Evolutionary conservation across 2,329 filamentous ascomycete species (phyloP), one percentile per base, ranked within the genome.

Genomic region (Fusarium irregulare): DNA sequence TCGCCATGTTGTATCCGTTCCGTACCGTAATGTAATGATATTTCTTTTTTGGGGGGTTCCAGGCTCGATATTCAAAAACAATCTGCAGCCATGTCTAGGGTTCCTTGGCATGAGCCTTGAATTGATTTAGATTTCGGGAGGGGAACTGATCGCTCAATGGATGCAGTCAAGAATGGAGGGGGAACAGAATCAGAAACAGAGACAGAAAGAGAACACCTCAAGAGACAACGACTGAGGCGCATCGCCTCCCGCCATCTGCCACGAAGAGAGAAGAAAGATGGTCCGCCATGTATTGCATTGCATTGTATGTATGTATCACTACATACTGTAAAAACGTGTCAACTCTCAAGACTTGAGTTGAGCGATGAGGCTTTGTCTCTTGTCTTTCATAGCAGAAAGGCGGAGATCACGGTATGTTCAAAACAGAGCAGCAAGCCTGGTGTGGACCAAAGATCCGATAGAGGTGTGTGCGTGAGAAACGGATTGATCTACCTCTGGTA

Each of bases 211-310:
- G 48, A 25, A 41, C 48, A 51, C 32, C 48, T 51, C 48, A 40
- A 63, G 58, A 68, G 56, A 73, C 69, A 59, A 57, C 47, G 53
- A 66, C 42, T 68, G 63, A 70, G 66, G 68, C 54, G 60, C 68
- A 49, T 66, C 49, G 58, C 66, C 69, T 68, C 69, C 64, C 53
- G 49, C 54, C 59, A 51, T 32, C 48, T 41, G 18, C n/a, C 40
- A 37, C 21, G 30, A 21, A 32, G 13, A 23, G 41, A 46, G 25
- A 27, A 28, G 34, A 34, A 42, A 25, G 13, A 32, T 62, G 40
- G 56, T 37, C 42, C 34, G 34, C n/a, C 30, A 45, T 64, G 59
- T 34, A 49, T 34, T 41, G 23, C 10, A 40, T 51, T 41, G 23
- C 25, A 27, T 20, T n/a, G 20, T 16, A 32, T 27, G 45, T 49